These are phyloP conservation scores for Penicillium capsulatum DNA, from an alignment of 2,329 filamentous ascomycete genomes.

Conservation along the genomic window DNA sequence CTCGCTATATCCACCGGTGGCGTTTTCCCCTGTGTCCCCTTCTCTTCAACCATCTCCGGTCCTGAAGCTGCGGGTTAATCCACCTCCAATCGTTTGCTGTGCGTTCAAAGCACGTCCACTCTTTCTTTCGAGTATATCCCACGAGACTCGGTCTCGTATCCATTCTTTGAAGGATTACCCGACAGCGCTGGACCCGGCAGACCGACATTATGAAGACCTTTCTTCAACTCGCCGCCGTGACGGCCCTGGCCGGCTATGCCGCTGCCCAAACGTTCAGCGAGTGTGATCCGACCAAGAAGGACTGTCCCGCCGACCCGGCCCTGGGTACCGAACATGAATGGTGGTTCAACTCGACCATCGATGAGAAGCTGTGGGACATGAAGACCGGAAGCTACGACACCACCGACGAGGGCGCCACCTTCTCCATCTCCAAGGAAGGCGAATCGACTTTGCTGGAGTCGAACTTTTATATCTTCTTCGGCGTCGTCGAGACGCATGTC, in stretches of 20 bases:
- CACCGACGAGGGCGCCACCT: slow-evolving; percentile 61
- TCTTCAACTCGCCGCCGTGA: slow-evolving; percentile 25
- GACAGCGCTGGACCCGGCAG: too few species aligned
- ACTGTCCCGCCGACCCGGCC: slow-evolving; percentile 67
- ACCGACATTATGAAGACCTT: slow-evolving; percentile 25
- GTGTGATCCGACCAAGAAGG: slow-evolving; percentile 71
- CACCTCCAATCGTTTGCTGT: slow-evolving; percentile 22
- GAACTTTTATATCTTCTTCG: slow-evolving; percentile 82
- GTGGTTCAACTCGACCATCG: slow-evolving; percentile 60
- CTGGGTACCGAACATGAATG: slow-evolving; percentile 60
- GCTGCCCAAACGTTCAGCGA: slow-evolving; percentile 68
- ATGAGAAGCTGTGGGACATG: slow-evolving; percentile 62
- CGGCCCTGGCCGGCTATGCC: slow-evolving; percentile 28
- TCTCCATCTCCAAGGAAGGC: slow-evolving; percentile 65
- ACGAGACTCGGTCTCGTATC: slow-evolving; percentile 23
- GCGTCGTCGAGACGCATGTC: slow-evolving; percentile 71
- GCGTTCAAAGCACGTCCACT: slow-evolving; percentile 29
- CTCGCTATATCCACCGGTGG: too few species aligned
- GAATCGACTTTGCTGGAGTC: slow-evolving; percentile 76
- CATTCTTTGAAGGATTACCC: slow-evolving; percentile 10
- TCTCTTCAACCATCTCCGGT: slow-evolving; percentile 3
- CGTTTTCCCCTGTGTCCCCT: not conserved
- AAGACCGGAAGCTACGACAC: slow-evolving; percentile 64
- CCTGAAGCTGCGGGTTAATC: slow-evolving; percentile 16
- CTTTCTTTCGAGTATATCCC: slow-evolving; percentile 17